phyloP scores from a whole-genome alignment of 768 basidiomycete species.

The Cubamyces sp. region DNA sequence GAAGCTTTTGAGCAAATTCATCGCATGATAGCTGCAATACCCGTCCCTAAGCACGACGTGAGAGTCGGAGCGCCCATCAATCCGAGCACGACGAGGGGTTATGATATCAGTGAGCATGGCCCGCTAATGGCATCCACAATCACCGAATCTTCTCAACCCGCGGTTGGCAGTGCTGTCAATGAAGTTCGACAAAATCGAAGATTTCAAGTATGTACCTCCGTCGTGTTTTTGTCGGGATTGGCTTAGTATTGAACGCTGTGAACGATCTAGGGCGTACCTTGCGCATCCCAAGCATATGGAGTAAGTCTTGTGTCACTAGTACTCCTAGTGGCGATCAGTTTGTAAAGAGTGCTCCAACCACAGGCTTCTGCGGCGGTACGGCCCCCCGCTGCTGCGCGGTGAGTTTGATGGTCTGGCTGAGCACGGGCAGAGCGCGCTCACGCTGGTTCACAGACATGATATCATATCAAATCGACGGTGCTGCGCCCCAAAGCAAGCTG shows the following conservation, averaged over 20 bases:
- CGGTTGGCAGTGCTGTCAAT: conserved; percentile 7
- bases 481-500: conserved; percentile 3
- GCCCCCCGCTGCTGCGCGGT: conserved; percentile 7
- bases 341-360: too few relatives aligned
- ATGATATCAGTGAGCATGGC: conserved; percentile 13
- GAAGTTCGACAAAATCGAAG: conserved; percentile 7
- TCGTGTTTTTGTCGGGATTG: too few relatives aligned
- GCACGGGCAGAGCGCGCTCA: too few relatives aligned
- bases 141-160: neutral
- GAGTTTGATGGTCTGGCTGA: neutral
- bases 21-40: conserved; percentile 9
- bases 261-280: conserved; percentile 4
- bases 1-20: conserved; percentile 13
- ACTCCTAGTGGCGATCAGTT: too few relatives aligned
- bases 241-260: neutral
- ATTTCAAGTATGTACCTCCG: conserved; percentile 8
- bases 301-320: neutral
- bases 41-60: conserved; percentile 12
- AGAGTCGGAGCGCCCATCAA: conserved; percentile 15
- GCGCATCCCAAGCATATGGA: conserved; percentile 16
- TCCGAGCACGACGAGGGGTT: conserved; percentile 3
- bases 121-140: neutral
- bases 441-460: conserved; percentile 4
- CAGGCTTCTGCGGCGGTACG: conserved; percentile 10
- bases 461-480: conserved; percentile 16